phyloP scores from a whole-genome alignment of 345 rosid genomes.

The Geranium rotundifolium region DNA sequence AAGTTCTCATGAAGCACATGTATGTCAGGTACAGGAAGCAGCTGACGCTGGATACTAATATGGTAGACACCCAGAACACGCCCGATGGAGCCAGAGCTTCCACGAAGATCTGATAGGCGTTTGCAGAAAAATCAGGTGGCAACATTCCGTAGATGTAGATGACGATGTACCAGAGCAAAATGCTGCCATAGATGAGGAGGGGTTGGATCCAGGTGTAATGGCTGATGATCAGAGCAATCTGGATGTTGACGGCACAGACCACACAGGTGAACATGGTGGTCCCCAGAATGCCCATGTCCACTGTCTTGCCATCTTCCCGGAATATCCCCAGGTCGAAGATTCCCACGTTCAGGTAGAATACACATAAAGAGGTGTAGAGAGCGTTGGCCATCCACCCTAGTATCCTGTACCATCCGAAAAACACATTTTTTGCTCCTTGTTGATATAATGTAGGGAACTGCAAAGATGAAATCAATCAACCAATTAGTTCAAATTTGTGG shows the following conservation, averaged over 20 bases:
- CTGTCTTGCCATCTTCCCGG: conserved; percentile 25
- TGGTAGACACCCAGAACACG: conserved; percentile 32
- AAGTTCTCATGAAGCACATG: conserved; percentile 31
- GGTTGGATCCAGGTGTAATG: conserved; percentile 83
- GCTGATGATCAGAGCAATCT: conserved; percentile 51
- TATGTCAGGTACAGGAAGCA: conserved; percentile 41
- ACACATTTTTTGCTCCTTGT: conserved; percentile 56
- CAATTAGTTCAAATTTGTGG: too few species aligned
- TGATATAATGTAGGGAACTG: conserved; percentile 76
- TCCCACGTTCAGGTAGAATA: conserved; percentile 31
- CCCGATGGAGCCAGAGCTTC: conserved; percentile 47
- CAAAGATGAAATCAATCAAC: conserved; percentile 4
- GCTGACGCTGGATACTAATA: conserved; percentile 34
- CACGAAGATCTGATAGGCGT: conserved; percentile 28
- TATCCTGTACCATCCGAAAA: conserved; percentile 57
- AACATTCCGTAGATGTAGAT: conserved; percentile 30
- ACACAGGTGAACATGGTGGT: conserved; percentile 46
- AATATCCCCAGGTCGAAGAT: conserved; percentile 32
- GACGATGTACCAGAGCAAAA: conserved; percentile 53
- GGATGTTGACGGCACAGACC: conserved; percentile 57
- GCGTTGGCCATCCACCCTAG: conserved; percentile 67
- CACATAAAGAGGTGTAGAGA: conserved; percentile 37
- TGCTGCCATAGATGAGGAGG: conserved; percentile 62
- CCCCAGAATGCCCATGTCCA: conserved; percentile 40
- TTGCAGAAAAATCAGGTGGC: conserved; percentile 30